phyloP scores from a whole-genome alignment of 257 asterid species.

The Pogostemon cablin region DNA sequence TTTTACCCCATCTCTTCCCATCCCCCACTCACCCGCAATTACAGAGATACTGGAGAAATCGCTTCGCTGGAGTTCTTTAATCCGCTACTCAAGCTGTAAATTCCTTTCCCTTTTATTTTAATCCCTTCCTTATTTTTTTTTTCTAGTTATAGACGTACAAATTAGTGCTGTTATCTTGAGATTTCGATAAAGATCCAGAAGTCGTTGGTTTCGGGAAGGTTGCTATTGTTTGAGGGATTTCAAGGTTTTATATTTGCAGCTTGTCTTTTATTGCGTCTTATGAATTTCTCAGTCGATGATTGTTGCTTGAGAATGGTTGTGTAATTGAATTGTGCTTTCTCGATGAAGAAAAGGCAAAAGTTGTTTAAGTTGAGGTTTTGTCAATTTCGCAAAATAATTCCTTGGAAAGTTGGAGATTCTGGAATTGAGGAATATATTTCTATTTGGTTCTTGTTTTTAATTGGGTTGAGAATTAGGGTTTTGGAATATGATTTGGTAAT shows the following conservation, averaged over 20 bases:
- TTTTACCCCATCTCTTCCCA: background rate
- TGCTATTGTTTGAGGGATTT: background rate
- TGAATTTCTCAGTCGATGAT: background rate
- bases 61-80: slow-evolving; percentile 14
- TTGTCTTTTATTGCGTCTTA: background rate
- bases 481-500: slow-evolving; percentile 21
- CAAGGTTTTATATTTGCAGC: background rate
- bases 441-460: background rate
- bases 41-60: background rate
- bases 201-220: background rate
- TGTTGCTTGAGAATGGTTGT: background rate
- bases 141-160: background rate
- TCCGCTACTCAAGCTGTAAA: slow-evolving; percentile 25
- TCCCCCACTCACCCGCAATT: background rate
- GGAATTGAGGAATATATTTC: slow-evolving; percentile 5
- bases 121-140: background rate
- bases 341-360: background rate
- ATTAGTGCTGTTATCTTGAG: background rate
- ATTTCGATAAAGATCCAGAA: background rate
- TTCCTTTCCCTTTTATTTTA: slow-evolving; percentile 16
- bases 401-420: slow-evolving; percentile 24
- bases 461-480: background rate
- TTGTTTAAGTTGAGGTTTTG: background rate
- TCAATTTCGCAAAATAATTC: background rate
- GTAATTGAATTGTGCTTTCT: background rate